These are phyloP conservation scores for Baorangia bicolor DNA, from an alignment of 768 basidiomycete species.

Conservation along the genomic window DNA sequence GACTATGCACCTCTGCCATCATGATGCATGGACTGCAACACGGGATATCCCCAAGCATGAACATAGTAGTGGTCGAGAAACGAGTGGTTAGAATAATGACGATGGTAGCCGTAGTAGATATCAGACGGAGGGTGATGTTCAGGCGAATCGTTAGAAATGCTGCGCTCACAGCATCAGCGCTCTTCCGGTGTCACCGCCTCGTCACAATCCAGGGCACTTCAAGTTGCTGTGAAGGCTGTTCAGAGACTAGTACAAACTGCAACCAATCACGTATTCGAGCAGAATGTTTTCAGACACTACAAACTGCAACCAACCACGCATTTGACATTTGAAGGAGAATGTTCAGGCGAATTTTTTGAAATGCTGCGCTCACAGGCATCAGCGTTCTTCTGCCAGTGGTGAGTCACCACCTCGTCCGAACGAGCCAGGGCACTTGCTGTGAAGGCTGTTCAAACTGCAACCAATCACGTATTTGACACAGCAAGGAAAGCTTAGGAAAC, in stretches of 20 bases:
- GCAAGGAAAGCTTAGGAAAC: neutral
- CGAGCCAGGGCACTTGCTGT: no score
- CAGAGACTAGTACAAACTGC: neutral
- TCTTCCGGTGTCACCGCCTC: neutral
- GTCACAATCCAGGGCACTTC: neutral
- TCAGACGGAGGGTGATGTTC: no score
- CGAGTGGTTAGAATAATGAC: neutral
- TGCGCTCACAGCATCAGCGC: neutral
- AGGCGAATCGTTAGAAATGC: neutral
- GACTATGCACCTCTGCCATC: neutral
- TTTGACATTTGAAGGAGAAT: no score
- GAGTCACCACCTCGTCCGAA: no score
- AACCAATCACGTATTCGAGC: neutral
- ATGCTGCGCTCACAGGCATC: no score
- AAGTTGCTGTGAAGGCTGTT: conserved; percentile 5
- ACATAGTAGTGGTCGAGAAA: neutral
- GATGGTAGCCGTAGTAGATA: neutral
- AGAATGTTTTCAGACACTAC: neutral
- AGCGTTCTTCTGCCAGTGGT: no score
- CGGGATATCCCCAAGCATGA: neutral
- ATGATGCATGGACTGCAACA: no score
- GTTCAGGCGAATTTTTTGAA: no score
- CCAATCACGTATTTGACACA: neutral
- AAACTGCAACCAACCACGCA: neutral
- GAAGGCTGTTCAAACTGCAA: no score